Evolutionary conservation across 2,329 filamentous ascomycete species (phyloP), one percentile per base, ranked within the genome.

Genomic region (Colletotrichum tropicale): DNA sequence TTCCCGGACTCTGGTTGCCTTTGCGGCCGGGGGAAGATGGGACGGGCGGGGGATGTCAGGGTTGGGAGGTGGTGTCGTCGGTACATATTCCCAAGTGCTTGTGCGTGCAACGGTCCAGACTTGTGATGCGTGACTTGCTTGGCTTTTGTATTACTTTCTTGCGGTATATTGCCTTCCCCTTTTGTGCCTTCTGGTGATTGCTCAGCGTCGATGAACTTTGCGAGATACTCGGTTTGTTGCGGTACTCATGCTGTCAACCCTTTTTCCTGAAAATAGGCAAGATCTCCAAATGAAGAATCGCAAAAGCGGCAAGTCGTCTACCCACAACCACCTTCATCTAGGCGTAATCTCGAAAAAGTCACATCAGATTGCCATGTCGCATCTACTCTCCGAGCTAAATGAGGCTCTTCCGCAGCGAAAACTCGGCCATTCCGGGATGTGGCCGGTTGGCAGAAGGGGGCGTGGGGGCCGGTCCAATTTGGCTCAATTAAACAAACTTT

Each of bases 1-100:
- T 32, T 64, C 64, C 70, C n/a, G n/a, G 78, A 76, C 67, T 75
- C 69, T 76, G 71, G 77, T 72, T 73, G 66, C 64, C 60, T 52
- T 61, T 69, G 62, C 69, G n/a, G 43, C 73, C 36, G 66, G 77
- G 71, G 64, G 69, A 77, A 52, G 56, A 56, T 52, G 72, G 65
- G 79, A 70, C 72, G 32, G 73, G 80, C 61, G 79, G 82, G 81
- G 83, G 82, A 77, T 71, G 69, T 43, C 82, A 81, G 78, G 78
- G 80, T 79, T 78, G 83, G 84, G 85, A 79, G 82, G 84, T 82
- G 83, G 80, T 83, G 81, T 82, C 78, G 81, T 85, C 84, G 86
- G 86, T 82, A 88, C 86, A 88, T 86, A 81, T 72, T 77, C 70
- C 60, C 16, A 34, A 52, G 32, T n/a, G 26, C 30, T 26, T 43